Evolutionary conservation across 257 asterid genomes (phyloP).

Genomic region (Phtheirospermum japonicum): DNA sequence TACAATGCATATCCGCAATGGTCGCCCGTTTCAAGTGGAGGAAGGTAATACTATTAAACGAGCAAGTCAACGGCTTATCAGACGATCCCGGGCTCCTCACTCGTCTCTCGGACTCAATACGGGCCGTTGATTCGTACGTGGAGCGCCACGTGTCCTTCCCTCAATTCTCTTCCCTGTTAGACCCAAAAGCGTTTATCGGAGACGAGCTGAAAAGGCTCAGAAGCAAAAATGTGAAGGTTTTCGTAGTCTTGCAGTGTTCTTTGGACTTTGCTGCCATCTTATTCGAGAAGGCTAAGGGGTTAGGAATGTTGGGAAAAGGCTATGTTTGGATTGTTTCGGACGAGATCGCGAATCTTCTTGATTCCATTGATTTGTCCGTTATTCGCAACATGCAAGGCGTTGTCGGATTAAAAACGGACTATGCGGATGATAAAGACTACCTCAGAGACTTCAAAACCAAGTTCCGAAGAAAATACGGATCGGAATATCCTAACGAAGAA

Average conservation of each 20-base stretch:
- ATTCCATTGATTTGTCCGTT: constrained; percentile 40
- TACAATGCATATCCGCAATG: constrained; percentile 46
- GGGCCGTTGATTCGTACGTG: constrained; percentile 31
- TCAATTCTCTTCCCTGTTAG: constrained; percentile 22
- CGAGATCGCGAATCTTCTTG: constrained; percentile 45
- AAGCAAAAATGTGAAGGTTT: constrained; percentile 31
- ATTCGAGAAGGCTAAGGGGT: constrained; percentile 42
- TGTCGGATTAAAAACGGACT: constrained; percentile 46
- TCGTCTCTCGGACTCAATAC: constrained; percentile 43
- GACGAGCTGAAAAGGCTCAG: constrained; percentile 34
- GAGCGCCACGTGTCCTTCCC: constrained; percentile 40
- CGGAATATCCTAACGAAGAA: constrained; percentile 39
- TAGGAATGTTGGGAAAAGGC: constrained; percentile 58
- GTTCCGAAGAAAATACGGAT: constrained; percentile 39
- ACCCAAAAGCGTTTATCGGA: constrained; percentile 25
- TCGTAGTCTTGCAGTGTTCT: constrained; percentile 42
- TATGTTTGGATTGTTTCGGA: constrained; percentile 59
- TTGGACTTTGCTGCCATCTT: constrained; percentile 42
- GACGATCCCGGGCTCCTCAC: constrained; percentile 30
- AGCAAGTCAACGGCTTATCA: constrained; percentile 32
- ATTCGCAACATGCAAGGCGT: constrained; percentile 55
- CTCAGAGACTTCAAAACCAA: constrained; percentile 34
- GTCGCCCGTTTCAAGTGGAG: constrained; percentile 52
- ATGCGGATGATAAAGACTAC: constrained; percentile 12
- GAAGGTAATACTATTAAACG: constrained; percentile 42